These are phyloP conservation scores for Scutellaria baicalensis DNA, from an alignment of 257 asterid genomes.

Conservation along the genomic window DNA sequence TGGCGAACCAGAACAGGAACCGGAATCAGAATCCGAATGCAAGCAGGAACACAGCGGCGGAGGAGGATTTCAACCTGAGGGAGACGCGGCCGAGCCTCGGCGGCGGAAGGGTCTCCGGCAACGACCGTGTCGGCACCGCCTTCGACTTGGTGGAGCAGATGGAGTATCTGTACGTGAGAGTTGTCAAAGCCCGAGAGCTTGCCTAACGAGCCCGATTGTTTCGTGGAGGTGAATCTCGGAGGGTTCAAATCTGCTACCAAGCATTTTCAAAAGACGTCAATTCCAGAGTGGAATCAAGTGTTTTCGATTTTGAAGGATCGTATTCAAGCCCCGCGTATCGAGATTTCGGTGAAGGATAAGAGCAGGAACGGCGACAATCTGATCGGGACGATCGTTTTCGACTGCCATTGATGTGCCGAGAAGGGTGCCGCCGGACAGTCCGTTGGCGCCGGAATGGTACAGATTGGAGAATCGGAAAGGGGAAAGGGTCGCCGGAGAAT, in stretches of 20 bases:
- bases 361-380: slow-evolving; percentile 39
- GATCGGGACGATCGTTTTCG: slow-evolving; percentile 51
- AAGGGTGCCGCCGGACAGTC: slow-evolving; percentile 94
- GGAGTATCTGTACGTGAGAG: slow-evolving; percentile 65
- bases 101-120: slow-evolving; percentile 59
- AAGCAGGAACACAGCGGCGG: neutral
- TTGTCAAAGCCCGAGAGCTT: slow-evolving; percentile 67
- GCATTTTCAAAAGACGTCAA: slow-evolving; percentile 27
- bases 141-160: slow-evolving; percentile 87
- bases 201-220: slow-evolving; percentile 46
- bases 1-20: slow-evolving; percentile 26
- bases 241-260: slow-evolving; percentile 46
- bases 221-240: slow-evolving; percentile 67
- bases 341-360: slow-evolving; percentile 61
- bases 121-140: slow-evolving; percentile 56
- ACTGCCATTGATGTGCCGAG: slow-evolving; percentile 61
- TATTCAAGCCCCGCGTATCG: slow-evolving; percentile 47
- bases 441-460: slow-evolving; percentile 94
- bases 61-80: slow-evolving; percentile 55
- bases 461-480: slow-evolving; percentile 49
- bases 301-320: slow-evolving; percentile 49
- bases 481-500: slow-evolving; percentile 55
- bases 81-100: slow-evolving; percentile 87
- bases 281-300: slow-evolving; percentile 83
- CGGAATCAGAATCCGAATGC: slow-evolving; percentile 15